Conservation (phyloP, 495 filamentous ascomycete genomes). For the Copromyces sp. region DNA sequence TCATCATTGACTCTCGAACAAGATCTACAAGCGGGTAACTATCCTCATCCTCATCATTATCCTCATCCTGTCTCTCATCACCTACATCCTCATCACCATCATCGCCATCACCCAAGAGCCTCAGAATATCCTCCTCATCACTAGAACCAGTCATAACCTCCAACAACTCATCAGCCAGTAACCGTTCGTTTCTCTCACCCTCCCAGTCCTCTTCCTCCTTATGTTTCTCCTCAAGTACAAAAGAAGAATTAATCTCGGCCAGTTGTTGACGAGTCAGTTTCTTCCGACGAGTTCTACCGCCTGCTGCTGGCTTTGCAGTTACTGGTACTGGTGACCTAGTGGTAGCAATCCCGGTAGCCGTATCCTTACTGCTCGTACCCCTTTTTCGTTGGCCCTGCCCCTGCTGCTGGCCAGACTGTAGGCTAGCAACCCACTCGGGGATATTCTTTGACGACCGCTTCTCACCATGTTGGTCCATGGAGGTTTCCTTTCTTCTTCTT, state of each 20-base stretch:
- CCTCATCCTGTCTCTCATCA: not conserved
- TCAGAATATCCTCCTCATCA: not conserved
- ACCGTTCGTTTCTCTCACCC: slow-evolving; percentile 41
- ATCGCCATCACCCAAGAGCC: not conserved
- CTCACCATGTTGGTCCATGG: no score
- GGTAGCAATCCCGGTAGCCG: no score
- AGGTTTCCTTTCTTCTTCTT: no score
- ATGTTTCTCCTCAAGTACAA: slow-evolving; percentile 26
- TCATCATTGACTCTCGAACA: not conserved
- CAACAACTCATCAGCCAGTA: not conserved
- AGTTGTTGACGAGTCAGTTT: not conserved
- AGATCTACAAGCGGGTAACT: not conserved
- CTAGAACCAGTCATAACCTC: not conserved
- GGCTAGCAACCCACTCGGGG: not conserved
- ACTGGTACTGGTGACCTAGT: no score
- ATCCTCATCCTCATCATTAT: not conserved
- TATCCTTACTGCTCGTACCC: slow-evolving; percentile 9
- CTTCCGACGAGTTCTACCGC: not conserved
- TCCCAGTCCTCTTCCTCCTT: slow-evolving; percentile 55
- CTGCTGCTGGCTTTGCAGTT: no score
- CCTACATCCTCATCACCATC: not conserved
- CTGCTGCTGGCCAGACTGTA: not conserved
- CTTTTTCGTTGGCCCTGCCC: slow-evolving; percentile 31
- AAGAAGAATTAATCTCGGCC: not conserved
- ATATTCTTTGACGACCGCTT: not conserved